These are phyloP conservation scores for Gypsophila paniculata DNA, from an alignment of 179 eudicot species.

Conservation along the genomic window DNA sequence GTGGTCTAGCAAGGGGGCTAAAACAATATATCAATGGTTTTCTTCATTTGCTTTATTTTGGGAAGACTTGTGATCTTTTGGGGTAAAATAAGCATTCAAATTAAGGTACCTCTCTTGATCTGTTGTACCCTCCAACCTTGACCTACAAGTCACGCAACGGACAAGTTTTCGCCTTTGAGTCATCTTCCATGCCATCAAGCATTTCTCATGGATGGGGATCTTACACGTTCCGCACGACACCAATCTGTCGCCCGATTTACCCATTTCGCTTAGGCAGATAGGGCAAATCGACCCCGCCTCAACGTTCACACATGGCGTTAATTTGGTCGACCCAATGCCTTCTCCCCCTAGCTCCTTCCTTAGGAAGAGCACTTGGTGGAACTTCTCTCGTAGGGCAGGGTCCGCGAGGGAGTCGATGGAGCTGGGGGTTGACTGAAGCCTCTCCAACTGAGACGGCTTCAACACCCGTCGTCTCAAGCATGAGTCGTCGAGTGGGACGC, in stretches of 20 bases:
- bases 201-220: conserved; percentile 67
- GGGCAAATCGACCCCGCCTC: conserved; percentile 58
- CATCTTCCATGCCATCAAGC: conserved; percentile 72
- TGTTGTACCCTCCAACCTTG: conserved; percentile 46
- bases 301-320: conserved; percentile 26
- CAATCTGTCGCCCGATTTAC: conserved; percentile 35
- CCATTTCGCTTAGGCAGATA: conserved; percentile 69
- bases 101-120: conserved; percentile 57
- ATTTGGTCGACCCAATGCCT: conserved; percentile 7
- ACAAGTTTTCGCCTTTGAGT: conserved; percentile 49
- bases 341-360: conserved; percentile 20
- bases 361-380: conserved; percentile 45
- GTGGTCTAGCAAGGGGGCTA: neutral
- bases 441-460: conserved; percentile 51
- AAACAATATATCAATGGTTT: neutral
- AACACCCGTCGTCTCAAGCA: conserved; percentile 48
- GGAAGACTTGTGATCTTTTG: conserved; percentile 27
- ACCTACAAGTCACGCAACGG: conserved; percentile 75
- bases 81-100: conserved; percentile 49
- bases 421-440: conserved; percentile 44
- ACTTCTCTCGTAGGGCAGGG: conserved; percentile 40
- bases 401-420: conserved; percentile 42
- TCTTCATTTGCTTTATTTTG: neutral
- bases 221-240: conserved; percentile 67
- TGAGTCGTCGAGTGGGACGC: conserved; percentile 50